phyloP scores from a whole-genome alignment of 768 basidiomycete genomes.

The Filobasidium wieringae region DNA sequence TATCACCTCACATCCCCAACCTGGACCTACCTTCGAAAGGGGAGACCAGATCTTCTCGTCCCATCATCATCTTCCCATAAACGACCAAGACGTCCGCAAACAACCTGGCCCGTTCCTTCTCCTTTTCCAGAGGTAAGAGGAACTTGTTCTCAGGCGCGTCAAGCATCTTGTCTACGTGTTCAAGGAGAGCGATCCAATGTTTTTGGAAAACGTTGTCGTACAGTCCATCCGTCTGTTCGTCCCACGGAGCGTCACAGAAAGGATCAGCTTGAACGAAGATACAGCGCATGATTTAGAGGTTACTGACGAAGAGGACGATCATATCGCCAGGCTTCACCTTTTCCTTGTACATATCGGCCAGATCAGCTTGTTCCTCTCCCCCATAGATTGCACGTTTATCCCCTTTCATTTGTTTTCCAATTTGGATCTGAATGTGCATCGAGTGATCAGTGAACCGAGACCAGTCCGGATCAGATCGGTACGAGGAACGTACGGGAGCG shows the following conservation, averaged over 20 bases:
- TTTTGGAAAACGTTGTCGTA: conserved; percentile 34
- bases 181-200: conserved; percentile 27
- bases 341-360: conserved; percentile 24
- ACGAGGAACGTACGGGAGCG: conserved; percentile 25
- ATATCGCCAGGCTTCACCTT: conserved; percentile 31
- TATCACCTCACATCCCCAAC: background rate
- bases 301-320: conserved; percentile 34
- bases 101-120: conserved; percentile 23
- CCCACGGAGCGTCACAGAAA: background rate
- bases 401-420: conserved; percentile 17
- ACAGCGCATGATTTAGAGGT: background rate
- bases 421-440: too few species aligned
- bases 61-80: conserved; percentile 36
- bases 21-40: conserved; percentile 29
- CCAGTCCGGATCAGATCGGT: background rate
- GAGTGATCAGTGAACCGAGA: background rate
- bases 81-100: conserved; percentile 35
- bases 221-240: conserved; percentile 38
- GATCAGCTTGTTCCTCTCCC: conserved; percentile 23
- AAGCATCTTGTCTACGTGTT: conserved; percentile 21
- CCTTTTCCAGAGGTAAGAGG: conserved; percentile 21
- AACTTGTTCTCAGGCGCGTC: conserved; percentile 25
- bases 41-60: conserved; percentile 29
- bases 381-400: conserved; percentile 2
- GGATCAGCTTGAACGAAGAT: background rate